A percentile compares a stretch with the other conserved stretches of the same genome.
Evolutionary conservation across 768 basidiomycete genomes (phyloP).

Genomic region (Cubamyces lactineus): DNA sequence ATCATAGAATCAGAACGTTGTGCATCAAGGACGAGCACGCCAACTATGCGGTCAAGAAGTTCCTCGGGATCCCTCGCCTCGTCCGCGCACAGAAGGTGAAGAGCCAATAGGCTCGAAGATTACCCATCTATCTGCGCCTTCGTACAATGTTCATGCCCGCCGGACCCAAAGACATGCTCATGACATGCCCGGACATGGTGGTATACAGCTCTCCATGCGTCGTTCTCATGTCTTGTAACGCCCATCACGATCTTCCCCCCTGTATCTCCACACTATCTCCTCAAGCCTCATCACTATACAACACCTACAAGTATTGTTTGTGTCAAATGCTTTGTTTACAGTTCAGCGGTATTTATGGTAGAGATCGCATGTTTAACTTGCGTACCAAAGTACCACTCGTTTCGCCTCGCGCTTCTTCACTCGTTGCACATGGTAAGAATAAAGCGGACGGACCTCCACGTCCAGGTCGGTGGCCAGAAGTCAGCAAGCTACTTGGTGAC

Average conservation of each 20-base stretch:
- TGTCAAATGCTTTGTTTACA: no score
- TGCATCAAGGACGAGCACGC: conserved; percentile 62
- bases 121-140: neutral
- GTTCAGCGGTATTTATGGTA: no score
- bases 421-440: no score
- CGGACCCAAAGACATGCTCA: no score
- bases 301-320: neutral
- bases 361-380: no score
- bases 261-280: neutral
- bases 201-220: no score
- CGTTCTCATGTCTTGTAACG: neutral
- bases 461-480: no score
- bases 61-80: conserved; percentile 49
- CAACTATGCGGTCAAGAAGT: conserved; percentile 48
- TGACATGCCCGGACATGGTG: no score
- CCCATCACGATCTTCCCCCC: neutral
- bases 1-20: conserved; percentile 46
- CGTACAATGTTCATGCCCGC: neutral
- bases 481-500: no score
- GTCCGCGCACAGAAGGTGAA: conserved; percentile 24
- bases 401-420: no score
- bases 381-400: no score
- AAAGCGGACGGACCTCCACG: no score
- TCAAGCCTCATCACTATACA: neutral
- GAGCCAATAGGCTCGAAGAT: conserved; percentile 1